Conservation (phyloP, 2,329 filamentous ascomycete species). For the Fusarium camptoceras region DNA sequence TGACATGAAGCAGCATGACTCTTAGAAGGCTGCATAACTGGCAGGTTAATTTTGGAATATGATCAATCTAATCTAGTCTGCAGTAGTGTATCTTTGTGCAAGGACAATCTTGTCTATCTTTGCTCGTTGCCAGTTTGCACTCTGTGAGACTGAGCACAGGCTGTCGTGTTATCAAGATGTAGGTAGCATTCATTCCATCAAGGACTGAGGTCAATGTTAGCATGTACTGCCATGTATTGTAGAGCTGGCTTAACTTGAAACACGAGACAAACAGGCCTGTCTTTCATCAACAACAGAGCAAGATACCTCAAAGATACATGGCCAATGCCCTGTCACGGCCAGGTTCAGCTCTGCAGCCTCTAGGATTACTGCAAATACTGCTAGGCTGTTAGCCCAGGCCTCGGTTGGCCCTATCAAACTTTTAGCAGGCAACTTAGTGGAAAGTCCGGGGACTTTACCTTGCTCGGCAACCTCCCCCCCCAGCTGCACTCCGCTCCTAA, state of each 20-base stretch:
- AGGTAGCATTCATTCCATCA: conserved; percentile 7
- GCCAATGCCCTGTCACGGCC: conserved; percentile 17
- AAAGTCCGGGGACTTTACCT: conserved; percentile 31
- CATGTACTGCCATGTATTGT: conserved; percentile 12
- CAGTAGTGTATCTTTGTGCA: conserved; percentile 12
- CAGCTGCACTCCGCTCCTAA: conserved; percentile 17
- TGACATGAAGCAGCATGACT: not conserved
- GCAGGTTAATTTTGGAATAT: conserved; percentile 34
- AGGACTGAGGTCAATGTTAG: conserved; percentile 8
- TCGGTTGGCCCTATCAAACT: conserved; percentile 40
- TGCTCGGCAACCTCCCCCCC: conserved; percentile 14
- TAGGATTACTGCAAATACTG: conserved; percentile 10
- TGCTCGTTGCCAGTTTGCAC: not conserved
- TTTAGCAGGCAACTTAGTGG: conserved; percentile 17
- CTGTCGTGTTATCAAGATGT: not conserved
- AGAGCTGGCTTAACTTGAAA: conserved; percentile 26
- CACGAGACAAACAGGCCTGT: not conserved
- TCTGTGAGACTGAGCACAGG: not conserved
- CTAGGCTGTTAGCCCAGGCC: conserved; percentile 12
- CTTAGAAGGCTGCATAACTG: conserved; percentile 23
- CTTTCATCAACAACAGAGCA: not conserved
- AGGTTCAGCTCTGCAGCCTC: conserved; percentile 23
- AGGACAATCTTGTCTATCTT: not conserved
- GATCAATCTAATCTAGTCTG: conserved; percentile 5
- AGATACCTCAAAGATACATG: conserved; percentile 27